These are phyloP conservation scores for Fonsecaea erecta DNA, from an alignment of 2,329 filamentous ascomycete genomes.

Conservation along the genomic window DNA sequence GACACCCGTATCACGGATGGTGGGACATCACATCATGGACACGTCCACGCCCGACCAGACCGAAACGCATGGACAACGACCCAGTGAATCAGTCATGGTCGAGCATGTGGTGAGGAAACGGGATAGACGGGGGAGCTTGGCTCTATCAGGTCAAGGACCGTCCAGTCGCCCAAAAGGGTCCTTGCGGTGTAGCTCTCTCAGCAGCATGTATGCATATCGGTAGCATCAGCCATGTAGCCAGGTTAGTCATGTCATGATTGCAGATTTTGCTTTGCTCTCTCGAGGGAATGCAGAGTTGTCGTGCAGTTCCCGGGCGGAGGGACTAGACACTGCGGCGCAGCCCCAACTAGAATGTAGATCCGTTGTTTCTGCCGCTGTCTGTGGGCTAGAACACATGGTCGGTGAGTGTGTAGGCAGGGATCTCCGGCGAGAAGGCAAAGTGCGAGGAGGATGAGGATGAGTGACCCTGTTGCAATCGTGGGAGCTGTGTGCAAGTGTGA, in stretches of 20 bases:
- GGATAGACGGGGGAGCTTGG: background rate
- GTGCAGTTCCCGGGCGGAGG: background rate
- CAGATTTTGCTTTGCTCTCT: background rate
- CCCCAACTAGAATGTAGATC: background rate
- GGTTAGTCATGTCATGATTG: background rate
- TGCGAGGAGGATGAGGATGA: background rate
- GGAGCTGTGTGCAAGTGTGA: background rate
- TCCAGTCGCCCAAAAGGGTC: background rate
- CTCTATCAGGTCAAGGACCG: conserved; percentile 1
- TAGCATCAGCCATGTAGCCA: background rate
- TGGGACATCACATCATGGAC: background rate
- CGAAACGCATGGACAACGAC: background rate
- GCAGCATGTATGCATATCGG: background rate
- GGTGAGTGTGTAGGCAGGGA: background rate
- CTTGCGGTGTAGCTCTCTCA: background rate
- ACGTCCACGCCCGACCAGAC: background rate
- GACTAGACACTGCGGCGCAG: background rate
- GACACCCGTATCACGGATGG: background rate
- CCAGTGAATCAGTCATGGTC: background rate
- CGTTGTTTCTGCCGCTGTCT: background rate
- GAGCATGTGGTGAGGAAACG: conserved; percentile 6
- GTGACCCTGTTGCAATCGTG: background rate
- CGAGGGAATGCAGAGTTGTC: background rate
- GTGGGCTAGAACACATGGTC: background rate
- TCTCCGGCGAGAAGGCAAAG: background rate